phyloP scores from a whole-genome alignment of 108 stramenopile genomes.

The Discostella pseudostelligera region DNA sequence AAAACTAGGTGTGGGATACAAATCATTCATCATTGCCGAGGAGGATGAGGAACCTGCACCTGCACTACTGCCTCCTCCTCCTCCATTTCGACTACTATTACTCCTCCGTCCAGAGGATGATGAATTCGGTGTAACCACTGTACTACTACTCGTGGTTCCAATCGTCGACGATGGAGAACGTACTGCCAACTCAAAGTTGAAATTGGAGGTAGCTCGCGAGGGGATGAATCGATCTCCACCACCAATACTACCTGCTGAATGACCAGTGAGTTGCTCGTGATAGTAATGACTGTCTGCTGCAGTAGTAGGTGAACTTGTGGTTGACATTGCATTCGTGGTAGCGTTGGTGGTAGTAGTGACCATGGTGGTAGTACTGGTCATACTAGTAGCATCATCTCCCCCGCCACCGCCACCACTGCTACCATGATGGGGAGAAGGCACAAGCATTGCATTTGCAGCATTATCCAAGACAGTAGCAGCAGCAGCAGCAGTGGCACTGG shows the following conservation, averaged over 20 bases:
- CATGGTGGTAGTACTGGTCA: not conserved
- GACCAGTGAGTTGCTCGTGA: too few relatives aligned
- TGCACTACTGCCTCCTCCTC: not conserved
- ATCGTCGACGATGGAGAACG: not conserved
- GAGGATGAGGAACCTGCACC: not conserved
- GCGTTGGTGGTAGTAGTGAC: not conserved
- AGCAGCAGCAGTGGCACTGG: too few relatives aligned
- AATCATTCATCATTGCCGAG: conserved; percentile 1
- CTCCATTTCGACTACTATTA: not conserved
- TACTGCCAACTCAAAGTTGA: conserved; percentile 35
- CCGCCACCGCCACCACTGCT: too few relatives aligned
- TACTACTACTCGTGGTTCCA: not conserved
- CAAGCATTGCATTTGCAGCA: too few relatives aligned
- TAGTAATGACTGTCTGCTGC: not conserved
- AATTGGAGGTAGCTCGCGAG: conserved; percentile 63
- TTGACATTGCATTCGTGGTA: not conserved
- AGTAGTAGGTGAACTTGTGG: not conserved
- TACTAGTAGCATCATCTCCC: too few relatives aligned
- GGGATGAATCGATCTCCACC: conserved; percentile 80
- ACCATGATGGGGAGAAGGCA: too few relatives aligned
- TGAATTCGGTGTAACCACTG: not conserved
- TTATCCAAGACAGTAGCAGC: too few relatives aligned
- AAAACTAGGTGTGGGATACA: conserved; percentile 25
- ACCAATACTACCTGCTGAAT: not conserved
- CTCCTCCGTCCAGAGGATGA: conserved; percentile 1